phyloP scores from a whole-genome alignment of 139 green algal species.

The Chlorella sp. region DNA sequence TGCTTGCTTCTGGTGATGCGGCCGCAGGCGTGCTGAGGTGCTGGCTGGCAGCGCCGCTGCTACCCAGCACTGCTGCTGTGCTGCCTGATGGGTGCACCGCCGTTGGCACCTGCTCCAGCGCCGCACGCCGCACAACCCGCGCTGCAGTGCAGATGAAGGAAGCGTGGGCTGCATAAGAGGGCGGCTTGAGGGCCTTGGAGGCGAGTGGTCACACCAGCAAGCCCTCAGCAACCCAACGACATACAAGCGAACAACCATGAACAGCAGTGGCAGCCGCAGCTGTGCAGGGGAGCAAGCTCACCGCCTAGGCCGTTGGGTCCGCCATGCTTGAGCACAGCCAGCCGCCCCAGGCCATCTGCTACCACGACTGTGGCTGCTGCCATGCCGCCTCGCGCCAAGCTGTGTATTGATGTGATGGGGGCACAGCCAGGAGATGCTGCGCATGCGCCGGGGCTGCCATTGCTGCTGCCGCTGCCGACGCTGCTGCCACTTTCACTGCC shows the following conservation, averaged over 20 bases:
- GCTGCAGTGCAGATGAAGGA: not conserved
- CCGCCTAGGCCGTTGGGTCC: not conserved
- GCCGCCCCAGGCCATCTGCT: not conserved
- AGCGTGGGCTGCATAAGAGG: not conserved
- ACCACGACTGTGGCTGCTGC: not conserved
- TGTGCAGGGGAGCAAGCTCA: not conserved
- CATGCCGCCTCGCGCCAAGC: not conserved
- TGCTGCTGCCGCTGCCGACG: not conserved
- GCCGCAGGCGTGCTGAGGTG: not conserved
- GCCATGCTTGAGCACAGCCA: conserved; percentile 24
- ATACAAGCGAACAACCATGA: not conserved
- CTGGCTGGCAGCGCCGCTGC: not conserved
- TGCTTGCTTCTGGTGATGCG: not conserved
- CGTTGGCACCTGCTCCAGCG: not conserved
- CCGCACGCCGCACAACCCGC: not conserved
- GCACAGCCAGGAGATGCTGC: not conserved
- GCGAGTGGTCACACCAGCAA: too few species aligned
- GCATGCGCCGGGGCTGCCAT: not conserved
- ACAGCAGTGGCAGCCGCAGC: not conserved
- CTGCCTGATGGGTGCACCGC: not conserved
- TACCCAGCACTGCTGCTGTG: not conserved
- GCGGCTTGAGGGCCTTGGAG: too few species aligned
- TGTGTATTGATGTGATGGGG: not conserved
- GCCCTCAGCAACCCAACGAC: too few species aligned
- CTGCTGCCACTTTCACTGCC: not conserved